Conservation (phyloP, 2,329 filamentous ascomycete genomes). For the Pseudopithomyces maydicus region DNA sequence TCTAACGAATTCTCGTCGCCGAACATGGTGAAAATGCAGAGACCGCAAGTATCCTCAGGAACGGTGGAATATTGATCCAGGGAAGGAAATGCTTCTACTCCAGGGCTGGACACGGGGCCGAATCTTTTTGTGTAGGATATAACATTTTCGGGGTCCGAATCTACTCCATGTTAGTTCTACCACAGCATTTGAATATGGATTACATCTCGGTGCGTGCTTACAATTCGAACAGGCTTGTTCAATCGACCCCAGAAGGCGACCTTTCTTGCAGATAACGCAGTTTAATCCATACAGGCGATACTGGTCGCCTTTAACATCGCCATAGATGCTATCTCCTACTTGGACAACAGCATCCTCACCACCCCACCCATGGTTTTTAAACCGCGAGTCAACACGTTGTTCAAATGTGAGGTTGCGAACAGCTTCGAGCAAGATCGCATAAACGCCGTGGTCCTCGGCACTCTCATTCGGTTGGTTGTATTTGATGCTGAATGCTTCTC, state of each 20-base stretch:
- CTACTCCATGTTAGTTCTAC: background rate
- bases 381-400: constrained; percentile 1
- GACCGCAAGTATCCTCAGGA: constrained; percentile 1
- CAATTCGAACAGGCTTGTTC: constrained; percentile 13
- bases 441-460: background rate
- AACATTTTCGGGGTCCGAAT: background rate
- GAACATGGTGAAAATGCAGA: constrained; percentile 8
- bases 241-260: background rate
- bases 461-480: background rate
- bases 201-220: background rate
- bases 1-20: background rate
- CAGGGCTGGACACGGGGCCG: background rate
- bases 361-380: background rate
- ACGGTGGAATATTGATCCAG: constrained; percentile 1
- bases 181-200: background rate
- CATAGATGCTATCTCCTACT: constrained; percentile 6
- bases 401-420: constrained; percentile 5
- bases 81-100: background rate
- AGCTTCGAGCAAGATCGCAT: background rate
- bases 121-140: background rate
- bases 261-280: constrained; percentile 7
- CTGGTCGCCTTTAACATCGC: background rate
- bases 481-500: background rate
- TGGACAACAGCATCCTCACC: background rate
- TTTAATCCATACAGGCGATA: constrained; percentile 2